Base-by-base conservation (phyloP, 164 flowering plant species). In the Chimonanthus praecox region DNA sequence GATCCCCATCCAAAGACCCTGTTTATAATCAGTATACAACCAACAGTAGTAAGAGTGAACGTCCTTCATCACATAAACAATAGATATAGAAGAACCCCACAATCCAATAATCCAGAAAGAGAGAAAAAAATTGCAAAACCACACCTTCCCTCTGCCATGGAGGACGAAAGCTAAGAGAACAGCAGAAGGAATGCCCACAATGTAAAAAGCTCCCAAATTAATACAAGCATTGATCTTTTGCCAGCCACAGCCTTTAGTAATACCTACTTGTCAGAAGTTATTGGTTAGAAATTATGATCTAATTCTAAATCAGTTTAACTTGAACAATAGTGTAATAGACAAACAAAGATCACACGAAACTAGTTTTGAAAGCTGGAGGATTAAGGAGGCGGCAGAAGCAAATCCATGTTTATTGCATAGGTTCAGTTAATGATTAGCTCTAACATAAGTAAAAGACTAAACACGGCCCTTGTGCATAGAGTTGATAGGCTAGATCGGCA, bases 1-100 rank as follows among this genome's bases (percentile, higher is more conserved):
- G 75, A 87, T 81, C 70, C 97, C 95, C 46, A 84, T 44, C 92
- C 95, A 89, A 0, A 92, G 89, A 49, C 95, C 97, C 97, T 92
- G 69, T 10, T n/a, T 16, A 45, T 7, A 48, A 45, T n/a, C 70
- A 68, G 73, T 51, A 15, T 61, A 10, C 5, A 47, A 46, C 61
- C 11, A 7, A 18, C 9, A 47, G 7, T 7, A 63, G 18, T 49
- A 4, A 3, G 51, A 8, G 6, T 47, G 4, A 71, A 15, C 0
- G 45, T 7, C 20, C 11, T 43, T 65, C 15, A 13, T 65, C 7
- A 9, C 9, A 21, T 21, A 3, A 6, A 21, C 6, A n/a, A 21
- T 20, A 21, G 16, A 21, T n/a, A 15, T 8, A 7, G 6, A 21
- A 63, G 65, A 63, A 21, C 6, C n/a, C n/a, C n/a, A n/a, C n/a